phyloP scores from a whole-genome alignment of 495 filamentous ascomycete genomes.

The Aspergillus mulundensis region DNA sequence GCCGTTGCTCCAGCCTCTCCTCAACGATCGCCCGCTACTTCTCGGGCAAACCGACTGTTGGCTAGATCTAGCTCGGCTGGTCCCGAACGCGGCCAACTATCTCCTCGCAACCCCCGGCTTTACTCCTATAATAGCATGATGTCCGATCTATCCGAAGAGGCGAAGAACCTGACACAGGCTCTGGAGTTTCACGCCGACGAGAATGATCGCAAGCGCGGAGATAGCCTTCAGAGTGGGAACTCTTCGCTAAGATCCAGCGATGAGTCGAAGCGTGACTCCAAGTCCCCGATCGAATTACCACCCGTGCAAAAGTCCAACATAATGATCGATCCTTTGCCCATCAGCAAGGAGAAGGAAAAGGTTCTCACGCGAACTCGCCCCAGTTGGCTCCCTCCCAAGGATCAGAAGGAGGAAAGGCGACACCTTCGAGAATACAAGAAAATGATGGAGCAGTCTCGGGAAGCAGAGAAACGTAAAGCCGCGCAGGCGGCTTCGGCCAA shows the following conservation, averaged over 20 bases:
- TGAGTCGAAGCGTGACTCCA: slow-evolving; percentile 53
- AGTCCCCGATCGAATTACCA: slow-evolving; percentile 63
- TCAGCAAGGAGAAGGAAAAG: slow-evolving; percentile 95
- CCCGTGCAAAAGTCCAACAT: slow-evolving; percentile 82
- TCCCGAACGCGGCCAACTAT: slow-evolving; percentile 43
- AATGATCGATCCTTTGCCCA: slow-evolving; percentile 93
- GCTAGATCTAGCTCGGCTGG: slow-evolving; percentile 44
- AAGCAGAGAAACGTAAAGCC: slow-evolving; percentile 52
- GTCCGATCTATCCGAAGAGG: slow-evolving; percentile 78
- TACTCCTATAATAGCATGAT: slow-evolving; percentile 85
- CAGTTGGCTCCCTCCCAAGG: slow-evolving; percentile 93
- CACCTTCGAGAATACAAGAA: slow-evolving; percentile 88
- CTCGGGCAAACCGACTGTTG: slow-evolving; percentile 26
- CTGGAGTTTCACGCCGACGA: slow-evolving; percentile 80
- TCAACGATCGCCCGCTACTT: slow-evolving; percentile 28
- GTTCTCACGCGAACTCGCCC: slow-evolving; percentile 87
- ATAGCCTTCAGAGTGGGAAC: slow-evolving; percentile 47
- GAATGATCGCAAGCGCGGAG: slow-evolving; percentile 47
- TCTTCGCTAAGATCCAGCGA: slow-evolving; percentile 40
- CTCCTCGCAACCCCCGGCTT: slow-evolving; percentile 53
- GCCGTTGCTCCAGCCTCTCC: slow-evolving; percentile 12
- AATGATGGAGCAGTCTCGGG: slow-evolving; percentile 82
- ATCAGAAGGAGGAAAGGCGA: slow-evolving; percentile 84
- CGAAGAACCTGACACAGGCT: slow-evolving; percentile 82
- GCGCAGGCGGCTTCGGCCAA: slow-evolving; percentile 45